phyloP scores from a whole-genome alignment of 2,329 filamentous ascomycete genomes.

The Colletotrichum orbiculare region DNA sequence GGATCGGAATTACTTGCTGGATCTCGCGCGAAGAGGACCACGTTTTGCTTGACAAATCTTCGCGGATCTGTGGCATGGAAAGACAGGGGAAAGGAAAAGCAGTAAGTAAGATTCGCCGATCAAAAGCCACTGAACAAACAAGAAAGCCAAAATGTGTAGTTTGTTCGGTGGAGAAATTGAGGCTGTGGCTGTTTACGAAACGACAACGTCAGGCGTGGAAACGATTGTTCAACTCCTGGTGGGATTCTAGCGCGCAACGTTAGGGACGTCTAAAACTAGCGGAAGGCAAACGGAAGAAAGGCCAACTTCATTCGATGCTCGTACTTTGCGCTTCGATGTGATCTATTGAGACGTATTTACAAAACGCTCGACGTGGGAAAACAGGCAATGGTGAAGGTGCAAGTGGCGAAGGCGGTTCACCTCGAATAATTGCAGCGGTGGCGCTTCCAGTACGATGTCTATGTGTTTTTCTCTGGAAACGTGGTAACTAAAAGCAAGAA shows the following conservation, averaged over 20 bases:
- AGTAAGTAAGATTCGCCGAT: neutral
- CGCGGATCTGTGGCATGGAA: neutral
- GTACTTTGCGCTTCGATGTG: too few relatives aligned
- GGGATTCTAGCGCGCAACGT: neutral
- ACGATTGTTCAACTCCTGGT: neutral
- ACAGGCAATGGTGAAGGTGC: too few relatives aligned
- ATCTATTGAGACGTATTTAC: too few relatives aligned
- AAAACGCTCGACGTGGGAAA: too few relatives aligned
- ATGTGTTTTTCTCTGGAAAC: neutral
- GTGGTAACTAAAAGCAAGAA: conserved; percentile 1
- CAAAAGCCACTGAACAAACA: neutral
- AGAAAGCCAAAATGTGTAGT: conserved; percentile 15
- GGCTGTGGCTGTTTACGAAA: neutral
- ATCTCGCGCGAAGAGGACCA: neutral
- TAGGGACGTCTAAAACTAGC: too few relatives aligned
- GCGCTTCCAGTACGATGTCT: conserved; percentile 4
- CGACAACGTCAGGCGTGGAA: neutral
- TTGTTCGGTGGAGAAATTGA: conserved; percentile 29
- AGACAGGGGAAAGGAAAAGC: neutral
- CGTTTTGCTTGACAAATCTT: too few relatives aligned
- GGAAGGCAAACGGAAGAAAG: too few relatives aligned
- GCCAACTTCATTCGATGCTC: too few relatives aligned
- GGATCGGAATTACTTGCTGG: neutral
- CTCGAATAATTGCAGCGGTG: neutral
- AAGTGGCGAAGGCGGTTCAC: neutral